Base-by-base conservation (phyloP, 1,139 yeast genomes). In the Blastobotrys indianensis region DNA sequence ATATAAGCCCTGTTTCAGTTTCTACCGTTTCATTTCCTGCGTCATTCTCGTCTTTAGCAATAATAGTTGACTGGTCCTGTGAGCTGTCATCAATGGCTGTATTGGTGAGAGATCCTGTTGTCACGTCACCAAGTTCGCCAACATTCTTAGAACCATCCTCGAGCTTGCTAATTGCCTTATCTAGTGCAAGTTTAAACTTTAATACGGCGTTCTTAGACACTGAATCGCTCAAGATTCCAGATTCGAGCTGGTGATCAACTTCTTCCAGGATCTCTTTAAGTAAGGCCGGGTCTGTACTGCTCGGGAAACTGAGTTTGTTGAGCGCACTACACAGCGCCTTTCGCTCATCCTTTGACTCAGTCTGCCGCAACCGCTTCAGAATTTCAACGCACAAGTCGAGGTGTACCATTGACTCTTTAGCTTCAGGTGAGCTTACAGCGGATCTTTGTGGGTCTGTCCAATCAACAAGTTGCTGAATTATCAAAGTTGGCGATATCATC, bases 391-490 rank as follows among this genome's bases (percentile, higher is more conserved):
- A 78, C 52, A 84, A 78, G 58, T 74, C 73, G 6, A 80, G 62
- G 55, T 84, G 94, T 3, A 77, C 68, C 7, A 75, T 64, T 29
- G 79, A 76, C 13, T 60, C 60, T 4, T 61, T 37, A 7, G 52
- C 48, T 2, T 37, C 52, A 17, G 45, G 48, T 59, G 13, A 70
- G 61, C 68, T 72, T 2, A 67, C 75, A 2, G 81, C 90, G 9
- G 85, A 68, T 54, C 82, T 80, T 38, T 68, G 66, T 0, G 96
- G 95, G 62, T 88, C 94, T 33, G 95, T 84, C 95, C 96, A 86
- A 56, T 82, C 80, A 25, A 85, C 70, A 40, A 90, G 65, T 59
- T 86, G 95, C 54, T 84, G 90, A 25, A 85, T 66, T 1, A 87
- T 76, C n/a, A 73, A 72, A 13, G 74, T 70, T 0, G 92, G 83